Evolutionary conservation across 2,329 filamentous ascomycete species (phyloP).

Genomic region (Colletotrichum lini): DNA sequence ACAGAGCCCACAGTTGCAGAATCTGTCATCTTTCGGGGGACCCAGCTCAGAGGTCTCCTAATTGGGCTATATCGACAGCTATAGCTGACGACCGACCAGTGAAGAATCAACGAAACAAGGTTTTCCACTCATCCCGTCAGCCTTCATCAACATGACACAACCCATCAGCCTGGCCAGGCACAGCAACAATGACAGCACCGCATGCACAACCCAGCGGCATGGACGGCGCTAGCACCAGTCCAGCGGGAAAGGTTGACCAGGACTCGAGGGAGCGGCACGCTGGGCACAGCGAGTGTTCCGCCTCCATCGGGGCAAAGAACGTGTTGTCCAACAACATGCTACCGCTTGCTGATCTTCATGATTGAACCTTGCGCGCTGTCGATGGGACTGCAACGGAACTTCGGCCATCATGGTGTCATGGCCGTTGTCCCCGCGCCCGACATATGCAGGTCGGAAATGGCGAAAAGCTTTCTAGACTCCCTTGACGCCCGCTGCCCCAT

Average conservation of each 20-base stretch:
- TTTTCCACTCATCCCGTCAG: constrained; percentile 18
- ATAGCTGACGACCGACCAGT: constrained; percentile 1
- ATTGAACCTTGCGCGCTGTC: background rate
- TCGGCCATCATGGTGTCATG: constrained; percentile 1
- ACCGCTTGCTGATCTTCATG: background rate
- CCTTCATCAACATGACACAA: constrained; percentile 33
- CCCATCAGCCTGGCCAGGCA: constrained; percentile 29
- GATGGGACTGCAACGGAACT: background rate
- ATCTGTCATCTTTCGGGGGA: constrained; percentile 1
- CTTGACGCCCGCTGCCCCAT: background rate
- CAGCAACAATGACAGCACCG: background rate
- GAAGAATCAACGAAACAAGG: constrained; percentile 29
- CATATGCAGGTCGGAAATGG: constrained; percentile 27
- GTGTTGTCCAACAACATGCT: background rate
- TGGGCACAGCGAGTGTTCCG: constrained; percentile 4
- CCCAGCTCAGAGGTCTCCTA: background rate
- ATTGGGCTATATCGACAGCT: constrained; percentile 8
- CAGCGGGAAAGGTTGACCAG: background rate
- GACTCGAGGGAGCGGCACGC: constrained; percentile 1
- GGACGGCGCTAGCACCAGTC: constrained; percentile 6
- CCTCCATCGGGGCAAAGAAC: background rate
- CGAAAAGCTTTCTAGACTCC: constrained; percentile 13
- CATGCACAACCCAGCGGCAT: constrained; percentile 33
- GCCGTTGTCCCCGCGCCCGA: constrained; percentile 18
- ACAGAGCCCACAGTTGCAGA: background rate